Percentiles rank a stretch among this genome's conserved stretches.
These are phyloP conservation scores for Colletotrichum sp. DNA, from an alignment of 2,329 filamentous ascomycete genomes.

Conservation along the genomic window DNA sequence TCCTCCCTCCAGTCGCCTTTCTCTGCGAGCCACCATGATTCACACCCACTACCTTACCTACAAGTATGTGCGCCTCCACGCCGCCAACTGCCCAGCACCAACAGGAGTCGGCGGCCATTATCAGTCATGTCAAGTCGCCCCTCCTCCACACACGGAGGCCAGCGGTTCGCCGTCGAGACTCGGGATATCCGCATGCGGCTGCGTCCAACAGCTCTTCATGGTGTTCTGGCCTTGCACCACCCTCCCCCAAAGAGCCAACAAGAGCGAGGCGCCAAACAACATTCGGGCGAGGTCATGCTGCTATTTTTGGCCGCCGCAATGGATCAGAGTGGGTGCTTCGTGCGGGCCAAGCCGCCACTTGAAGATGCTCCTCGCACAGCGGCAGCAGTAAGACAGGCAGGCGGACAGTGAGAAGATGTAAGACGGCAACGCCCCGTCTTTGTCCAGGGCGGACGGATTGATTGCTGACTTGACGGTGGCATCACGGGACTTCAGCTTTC, in stretches of 20 bases:
- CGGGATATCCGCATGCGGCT: background rate
- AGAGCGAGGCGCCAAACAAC: background rate
- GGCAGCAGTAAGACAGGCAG: background rate
- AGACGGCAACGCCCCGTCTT: background rate
- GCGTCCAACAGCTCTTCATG: background rate
- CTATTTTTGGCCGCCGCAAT: slow-evolving; percentile 10
- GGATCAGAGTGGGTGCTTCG: background rate
- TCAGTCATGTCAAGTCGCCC: background rate
- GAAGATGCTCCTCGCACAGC: background rate
- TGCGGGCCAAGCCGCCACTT: background rate
- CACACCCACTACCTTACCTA: background rate
- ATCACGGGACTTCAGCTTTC: background rate
- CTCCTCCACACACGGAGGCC: background rate
- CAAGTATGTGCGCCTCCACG: background rate
- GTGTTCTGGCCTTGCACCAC: background rate
- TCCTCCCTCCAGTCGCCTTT: background rate
- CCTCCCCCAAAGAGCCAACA: background rate
- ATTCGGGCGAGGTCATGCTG: background rate
- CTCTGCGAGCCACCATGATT: background rate
- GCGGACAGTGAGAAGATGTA: background rate
- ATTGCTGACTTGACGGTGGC: background rate
- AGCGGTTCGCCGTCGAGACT: background rate
- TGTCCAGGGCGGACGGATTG: background rate
- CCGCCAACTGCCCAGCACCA: background rate
- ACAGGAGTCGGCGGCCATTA: background rate